These are phyloP conservation scores for Endotrypanum monterogeii DNA, from an alignment of 208 protist genomes.

Conservation along the genomic window DNA sequence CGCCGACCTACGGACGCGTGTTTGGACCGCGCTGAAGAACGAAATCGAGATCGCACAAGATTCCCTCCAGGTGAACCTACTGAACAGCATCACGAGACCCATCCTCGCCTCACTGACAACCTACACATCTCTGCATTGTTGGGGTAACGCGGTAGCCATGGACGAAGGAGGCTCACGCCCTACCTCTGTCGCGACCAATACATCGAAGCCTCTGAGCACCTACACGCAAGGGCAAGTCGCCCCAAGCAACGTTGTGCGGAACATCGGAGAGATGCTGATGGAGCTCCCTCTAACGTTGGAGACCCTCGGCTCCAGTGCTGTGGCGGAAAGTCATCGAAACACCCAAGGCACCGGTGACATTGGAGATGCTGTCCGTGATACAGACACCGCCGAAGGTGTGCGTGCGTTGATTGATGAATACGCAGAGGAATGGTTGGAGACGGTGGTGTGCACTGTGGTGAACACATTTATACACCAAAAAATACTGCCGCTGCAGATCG, in stretches of 20 bases:
- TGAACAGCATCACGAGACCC: constrained; percentile 42
- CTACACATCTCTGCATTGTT: constrained; percentile 48
- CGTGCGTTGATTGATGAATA: constrained; percentile 60
- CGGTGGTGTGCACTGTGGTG: constrained; percentile 59
- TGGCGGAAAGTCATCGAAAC: constrained; percentile 9
- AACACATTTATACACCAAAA: constrained; percentile 53
- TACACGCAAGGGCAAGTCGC: constrained; percentile 44
- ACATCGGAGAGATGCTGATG: constrained; percentile 82
- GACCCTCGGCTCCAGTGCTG: constrained; percentile 34
- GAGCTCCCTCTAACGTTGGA: constrained; percentile 79
- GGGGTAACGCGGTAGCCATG: constrained; percentile 22
- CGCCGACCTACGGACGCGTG: constrained; percentile 29
- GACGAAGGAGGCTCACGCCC: neutral
- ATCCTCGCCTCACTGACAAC: constrained; percentile 38
- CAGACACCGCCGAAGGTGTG: constrained; percentile 27
- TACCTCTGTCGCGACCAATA: neutral
- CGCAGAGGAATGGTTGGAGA: constrained; percentile 61
- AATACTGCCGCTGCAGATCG: constrained; percentile 49
- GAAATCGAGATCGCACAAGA: constrained; percentile 33
- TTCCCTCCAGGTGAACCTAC: constrained; percentile 31
- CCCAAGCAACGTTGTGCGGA: constrained; percentile 54
- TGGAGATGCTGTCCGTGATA: neutral
- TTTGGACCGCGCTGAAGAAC: constrained; percentile 50
- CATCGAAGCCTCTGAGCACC: constrained; percentile 1
- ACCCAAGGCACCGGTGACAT: neutral